These are phyloP conservation scores for Rhizopus delemar DNA, from an alignment of 371 early-diverging fungal genomes.

Conservation along the genomic window DNA sequence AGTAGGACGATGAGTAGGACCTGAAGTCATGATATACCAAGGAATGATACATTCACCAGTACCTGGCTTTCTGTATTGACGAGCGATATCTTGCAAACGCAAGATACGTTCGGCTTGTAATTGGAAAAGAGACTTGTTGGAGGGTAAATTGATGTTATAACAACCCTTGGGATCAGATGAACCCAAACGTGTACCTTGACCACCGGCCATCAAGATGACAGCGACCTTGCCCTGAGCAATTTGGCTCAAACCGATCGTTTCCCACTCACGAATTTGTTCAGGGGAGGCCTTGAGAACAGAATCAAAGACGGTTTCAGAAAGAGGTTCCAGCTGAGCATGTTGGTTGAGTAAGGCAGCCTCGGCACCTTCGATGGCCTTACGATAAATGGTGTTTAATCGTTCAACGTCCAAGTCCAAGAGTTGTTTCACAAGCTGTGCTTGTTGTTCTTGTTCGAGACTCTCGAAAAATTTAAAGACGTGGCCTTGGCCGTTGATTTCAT, in stretches of 20 bases:
- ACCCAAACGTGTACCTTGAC: conserved; percentile 80
- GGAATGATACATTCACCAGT: conserved; percentile 66
- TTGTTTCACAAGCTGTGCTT: conserved; percentile 64
- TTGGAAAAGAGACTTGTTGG: conserved; percentile 73
- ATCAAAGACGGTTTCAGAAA: conserved; percentile 76
- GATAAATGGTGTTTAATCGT: conserved; percentile 78
- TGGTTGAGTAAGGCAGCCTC: conserved; percentile 43
- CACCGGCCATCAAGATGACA: conserved; percentile 86
- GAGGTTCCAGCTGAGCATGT: conserved; percentile 61
- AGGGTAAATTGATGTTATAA: conserved; percentile 78
- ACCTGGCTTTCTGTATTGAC: conserved; percentile 37
- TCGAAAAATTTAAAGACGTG: conserved; percentile 88
- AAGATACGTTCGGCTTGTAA: conserved; percentile 78
- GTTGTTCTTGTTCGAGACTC: conserved; percentile 59
- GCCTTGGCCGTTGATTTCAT: conserved; percentile 79
- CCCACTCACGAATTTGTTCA: conserved; percentile 72
- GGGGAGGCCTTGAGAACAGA: conserved; percentile 65
- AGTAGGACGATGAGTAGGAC: conserved; percentile 84
- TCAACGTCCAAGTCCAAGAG: conserved; percentile 75
- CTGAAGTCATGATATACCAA: conserved; percentile 96
- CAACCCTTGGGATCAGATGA: conserved; percentile 81
- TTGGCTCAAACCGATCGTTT: conserved; percentile 69
- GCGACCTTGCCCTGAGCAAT: conserved; percentile 89
- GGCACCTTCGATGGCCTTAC: conserved; percentile 63
- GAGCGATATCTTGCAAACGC: conserved; percentile 78